Conservation (phyloP, 805 yeast genomes). For the Saturnispora gosingensis region DNA sequence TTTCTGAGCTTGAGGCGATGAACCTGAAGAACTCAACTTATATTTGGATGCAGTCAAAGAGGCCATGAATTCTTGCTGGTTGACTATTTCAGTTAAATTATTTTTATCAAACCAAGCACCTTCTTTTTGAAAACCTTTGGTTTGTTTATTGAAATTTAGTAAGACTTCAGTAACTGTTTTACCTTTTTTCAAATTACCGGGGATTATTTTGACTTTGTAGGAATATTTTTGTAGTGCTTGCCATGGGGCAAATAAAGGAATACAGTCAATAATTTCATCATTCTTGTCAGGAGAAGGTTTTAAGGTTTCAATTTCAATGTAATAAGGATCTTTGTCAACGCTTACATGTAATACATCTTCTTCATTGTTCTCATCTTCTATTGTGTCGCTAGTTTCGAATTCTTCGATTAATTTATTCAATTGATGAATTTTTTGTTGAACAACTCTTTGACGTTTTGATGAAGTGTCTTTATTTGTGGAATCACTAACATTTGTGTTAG, state of each 20-base stretch:
- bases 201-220: slow-evolving; percentile 76
- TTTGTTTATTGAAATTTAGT: slow-evolving; percentile 39
- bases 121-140: slow-evolving; percentile 21
- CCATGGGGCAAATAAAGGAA: slow-evolving; percentile 95
- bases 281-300: slow-evolving; percentile 35
- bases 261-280: slow-evolving; percentile 51
- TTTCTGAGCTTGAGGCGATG: slow-evolving; percentile 11
- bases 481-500: slow-evolving; percentile 6
- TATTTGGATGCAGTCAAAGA: slow-evolving; percentile 64
- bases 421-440: slow-evolving; percentile 25
- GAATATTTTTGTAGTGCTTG: slow-evolving; percentile 59
- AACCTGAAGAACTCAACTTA: slow-evolving; percentile 52
- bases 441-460: slow-evolving; percentile 18
- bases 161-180: slow-evolving; percentile 69
- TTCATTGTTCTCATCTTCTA: slow-evolving; percentile 14
- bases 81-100: slow-evolving; percentile 43
- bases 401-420: slow-evolving; percentile 26
- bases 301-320: slow-evolving; percentile 23
- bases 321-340: slow-evolving; percentile 27
- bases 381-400: slow-evolving; percentile 17
- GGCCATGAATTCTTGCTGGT: slow-evolving; percentile 58
- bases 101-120: slow-evolving; percentile 59
- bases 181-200: slow-evolving; percentile 78
- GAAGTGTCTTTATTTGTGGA: slow-evolving; percentile 9
- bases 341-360: slow-evolving; percentile 12